Base-by-base conservation (phyloP, 768 basidiomycete genomes). In the Suillus discolor region DNA sequence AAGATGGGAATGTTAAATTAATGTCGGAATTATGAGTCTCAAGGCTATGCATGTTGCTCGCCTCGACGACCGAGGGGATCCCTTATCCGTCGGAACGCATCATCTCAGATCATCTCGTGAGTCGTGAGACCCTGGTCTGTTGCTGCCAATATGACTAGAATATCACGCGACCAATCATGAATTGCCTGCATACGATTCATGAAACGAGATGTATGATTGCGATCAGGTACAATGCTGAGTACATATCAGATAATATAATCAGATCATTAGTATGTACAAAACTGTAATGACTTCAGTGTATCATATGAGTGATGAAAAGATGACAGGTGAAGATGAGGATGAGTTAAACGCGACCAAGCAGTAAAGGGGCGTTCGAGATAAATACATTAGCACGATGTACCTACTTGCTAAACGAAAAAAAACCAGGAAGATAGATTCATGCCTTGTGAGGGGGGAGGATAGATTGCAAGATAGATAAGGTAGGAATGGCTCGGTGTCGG, bases 311-410 rank as follows among this genome's bases (percentile, higher is more conserved):
- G 62, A 39, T 15, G 18, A 59, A 36, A 34, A 61, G 20, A 34
- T 44, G 47, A 36, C 23, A 54, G 25, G 36, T 62, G 16, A 31
- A 31, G 34, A 64, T 47, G 39, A 38, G 45, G 45, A 18, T 61
- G 62, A 57, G 36, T 41, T 62, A 39, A 9, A 16, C 23, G 60
- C 39, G 55, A 63, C 34, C 53, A 54, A 60, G 23, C 63, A 49
- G 38, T n/a, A 63, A 49, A 60, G n/a, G 45, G 44, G 63, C 47
- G n/a, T 68, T 41, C 41, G n/a, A 73, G 18, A 73, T 65, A 69
- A 68, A 67, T 68, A 71, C 44, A 68, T 41, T 62, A 72, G 61
- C 16, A 57, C 28, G 39, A 31, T 36, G 70, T 65, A 34, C 49
- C 57, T 61, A 34, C 47, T 13, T 62, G 41, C 12, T 6, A 41